Evolutionary conservation across 2,329 filamentous ascomycete species (phyloP).

Genomic region (Beauveria sp.): DNA sequence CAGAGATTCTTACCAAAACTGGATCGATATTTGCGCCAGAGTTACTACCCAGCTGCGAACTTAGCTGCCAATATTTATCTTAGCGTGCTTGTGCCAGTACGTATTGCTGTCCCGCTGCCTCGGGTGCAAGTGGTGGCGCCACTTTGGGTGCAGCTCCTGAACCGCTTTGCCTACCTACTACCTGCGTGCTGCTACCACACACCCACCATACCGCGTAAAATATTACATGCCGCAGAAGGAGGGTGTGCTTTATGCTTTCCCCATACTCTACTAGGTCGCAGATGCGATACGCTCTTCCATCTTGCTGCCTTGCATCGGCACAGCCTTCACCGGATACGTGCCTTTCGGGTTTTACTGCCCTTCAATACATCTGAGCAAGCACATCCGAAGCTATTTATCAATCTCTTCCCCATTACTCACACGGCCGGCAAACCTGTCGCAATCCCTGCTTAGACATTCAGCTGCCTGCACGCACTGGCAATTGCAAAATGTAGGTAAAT

Average conservation of each 20-base stretch:
- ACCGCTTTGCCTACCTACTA: background rate
- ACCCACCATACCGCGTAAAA: background rate
- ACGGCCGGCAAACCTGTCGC: background rate
- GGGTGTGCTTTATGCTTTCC: background rate
- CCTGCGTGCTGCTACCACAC: background rate
- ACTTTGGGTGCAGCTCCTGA: conserved; percentile 3
- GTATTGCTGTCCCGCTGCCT: background rate
- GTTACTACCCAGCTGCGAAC: background rate
- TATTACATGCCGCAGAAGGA: background rate
- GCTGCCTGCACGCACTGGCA: background rate
- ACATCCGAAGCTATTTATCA: background rate
- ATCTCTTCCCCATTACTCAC: background rate
- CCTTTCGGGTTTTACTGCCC: background rate
- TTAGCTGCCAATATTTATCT: background rate
- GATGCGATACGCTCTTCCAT: background rate
- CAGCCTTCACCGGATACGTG: background rate
- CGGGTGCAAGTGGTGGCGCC: background rate
- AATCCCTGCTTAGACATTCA: background rate
- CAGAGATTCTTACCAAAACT: background rate
- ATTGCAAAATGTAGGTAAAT: background rate
- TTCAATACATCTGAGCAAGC: background rate
- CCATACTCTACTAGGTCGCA: background rate
- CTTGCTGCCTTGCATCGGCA: background rate
- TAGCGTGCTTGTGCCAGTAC: background rate
- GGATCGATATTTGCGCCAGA: background rate